These are phyloP conservation scores for Salvia rosmarinus DNA, from an alignment of 257 asterid species.

Conservation along the genomic window DNA sequence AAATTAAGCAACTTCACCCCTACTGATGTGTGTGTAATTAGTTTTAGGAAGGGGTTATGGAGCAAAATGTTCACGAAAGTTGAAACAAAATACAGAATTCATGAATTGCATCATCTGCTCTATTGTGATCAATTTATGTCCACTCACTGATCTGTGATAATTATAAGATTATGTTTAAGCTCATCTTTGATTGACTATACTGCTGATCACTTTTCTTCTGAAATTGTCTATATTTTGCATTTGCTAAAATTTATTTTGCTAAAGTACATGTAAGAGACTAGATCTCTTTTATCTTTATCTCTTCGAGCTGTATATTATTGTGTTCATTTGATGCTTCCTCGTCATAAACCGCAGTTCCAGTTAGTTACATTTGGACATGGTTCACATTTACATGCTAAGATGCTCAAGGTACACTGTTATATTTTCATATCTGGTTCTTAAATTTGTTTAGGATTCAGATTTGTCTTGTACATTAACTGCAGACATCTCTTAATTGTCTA, in stretches of 20 bases:
- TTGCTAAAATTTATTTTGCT: no score
- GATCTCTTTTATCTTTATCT: background rate
- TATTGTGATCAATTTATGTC: background rate
- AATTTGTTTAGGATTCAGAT: constrained; percentile 51
- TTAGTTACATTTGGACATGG: background rate
- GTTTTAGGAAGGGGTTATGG: constrained; percentile 9
- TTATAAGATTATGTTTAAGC: background rate
- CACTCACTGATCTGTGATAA: background rate
- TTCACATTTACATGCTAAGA: constrained; percentile 13
- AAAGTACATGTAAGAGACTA: background rate
- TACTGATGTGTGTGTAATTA: background rate
- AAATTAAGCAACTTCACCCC: background rate
- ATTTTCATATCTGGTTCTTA: constrained; percentile 37
- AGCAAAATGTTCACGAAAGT: background rate
- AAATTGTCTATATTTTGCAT: background rate
- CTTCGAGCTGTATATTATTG: background rate
- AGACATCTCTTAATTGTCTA: constrained; percentile 53
- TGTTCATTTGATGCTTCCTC: background rate
- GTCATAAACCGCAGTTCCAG: background rate
- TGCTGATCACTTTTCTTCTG: background rate
- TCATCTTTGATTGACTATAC: background rate
- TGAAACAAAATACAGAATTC: background rate
- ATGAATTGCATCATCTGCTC: background rate
- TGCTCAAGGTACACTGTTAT: background rate
- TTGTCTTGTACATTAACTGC: constrained; percentile 64